These are phyloP conservation scores for Ophiostoma pallidulum DNA, from an alignment of 2,329 filamentous ascomycete genomes.

Conservation along the genomic window DNA sequence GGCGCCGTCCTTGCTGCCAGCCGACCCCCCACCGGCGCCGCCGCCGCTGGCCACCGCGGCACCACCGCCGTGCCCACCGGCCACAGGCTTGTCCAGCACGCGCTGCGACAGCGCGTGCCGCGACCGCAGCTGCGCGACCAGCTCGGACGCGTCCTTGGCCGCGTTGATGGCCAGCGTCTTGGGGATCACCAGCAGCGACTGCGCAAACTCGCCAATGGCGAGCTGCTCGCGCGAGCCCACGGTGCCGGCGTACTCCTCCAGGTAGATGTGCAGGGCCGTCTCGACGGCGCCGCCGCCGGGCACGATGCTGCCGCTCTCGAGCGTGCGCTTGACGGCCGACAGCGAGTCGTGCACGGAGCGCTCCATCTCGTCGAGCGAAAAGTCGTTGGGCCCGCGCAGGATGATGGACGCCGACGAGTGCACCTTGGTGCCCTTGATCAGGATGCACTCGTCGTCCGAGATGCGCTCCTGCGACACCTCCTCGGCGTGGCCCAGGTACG, in stretches of 20 bases:
- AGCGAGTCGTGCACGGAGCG: constrained; percentile 94
- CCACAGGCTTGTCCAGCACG: constrained; percentile 53
- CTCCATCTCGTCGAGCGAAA: constrained; percentile 97
- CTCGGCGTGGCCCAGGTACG: constrained; percentile 81
- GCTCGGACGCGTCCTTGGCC: constrained; percentile 89
- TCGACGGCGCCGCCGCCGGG: constrained; percentile 94
- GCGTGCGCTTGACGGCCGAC: constrained; percentile 90
- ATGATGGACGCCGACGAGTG: constrained; percentile 94
- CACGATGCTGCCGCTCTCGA: constrained; percentile 94
- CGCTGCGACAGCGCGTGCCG: constrained; percentile 91
- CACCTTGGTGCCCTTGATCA: constrained; percentile 91
- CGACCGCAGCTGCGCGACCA: constrained; percentile 89
- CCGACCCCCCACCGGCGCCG: not conserved
- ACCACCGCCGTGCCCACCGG: constrained; percentile 4
- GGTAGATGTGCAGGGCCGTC: constrained; percentile 97
- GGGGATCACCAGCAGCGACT: constrained; percentile 86
- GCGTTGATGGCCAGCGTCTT: constrained; percentile 97
- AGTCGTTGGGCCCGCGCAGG: constrained; percentile 91
- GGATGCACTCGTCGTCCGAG: constrained; percentile 95
- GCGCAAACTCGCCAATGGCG: constrained; percentile 94
- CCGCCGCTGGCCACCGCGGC: not conserved
- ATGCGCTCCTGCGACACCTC: constrained; percentile 98
- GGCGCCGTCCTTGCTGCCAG: constrained; percentile 2
- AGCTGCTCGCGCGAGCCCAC: constrained; percentile 96
- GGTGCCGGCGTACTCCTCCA: constrained; percentile 96